A percentile compares a stretch with the other conserved stretches of the same genome.
Conservation (phyloP, 2,329 filamentous ascomycete species). For the Madurella mycetomatis region DNA sequence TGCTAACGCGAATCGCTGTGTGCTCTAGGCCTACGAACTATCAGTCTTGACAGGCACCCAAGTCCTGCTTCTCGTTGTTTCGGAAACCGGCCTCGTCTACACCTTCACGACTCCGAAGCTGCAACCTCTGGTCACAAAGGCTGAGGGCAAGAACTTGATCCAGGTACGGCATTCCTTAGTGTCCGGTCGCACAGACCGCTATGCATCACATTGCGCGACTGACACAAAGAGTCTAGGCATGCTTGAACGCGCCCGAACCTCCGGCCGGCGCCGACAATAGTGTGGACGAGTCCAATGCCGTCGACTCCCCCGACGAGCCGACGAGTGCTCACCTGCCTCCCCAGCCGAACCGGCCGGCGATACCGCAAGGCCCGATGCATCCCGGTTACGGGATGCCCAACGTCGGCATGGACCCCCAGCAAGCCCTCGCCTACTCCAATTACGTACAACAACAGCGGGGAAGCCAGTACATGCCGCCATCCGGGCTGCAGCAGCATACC, state of each 20-base stretch:
- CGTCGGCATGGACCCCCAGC: conserved; percentile 69
- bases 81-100: conserved; percentile 94
- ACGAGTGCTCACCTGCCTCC: conserved; percentile 70
- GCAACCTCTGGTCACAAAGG: conserved; percentile 95
- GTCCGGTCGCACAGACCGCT: not conserved
- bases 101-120: conserved; percentile 98
- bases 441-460: conserved; percentile 73
- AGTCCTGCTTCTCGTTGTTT: conserved; percentile 92
- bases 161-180: conserved; percentile 63
- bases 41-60: conserved; percentile 97
- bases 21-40: conserved; percentile 82
- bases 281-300: conserved; percentile 68
- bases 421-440: conserved; percentile 77
- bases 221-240: conserved; percentile 59
- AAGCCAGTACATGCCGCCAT: conserved; percentile 76
- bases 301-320: conserved; percentile 90
- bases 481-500: conserved; percentile 76
- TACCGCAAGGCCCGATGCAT: conserved; percentile 64
- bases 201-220: not conserved
- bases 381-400: conserved; percentile 54
- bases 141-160: conserved; percentile 98
- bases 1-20: conserved; percentile 18
- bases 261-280: conserved; percentile 75
- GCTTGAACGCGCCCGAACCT: conserved; percentile 92
- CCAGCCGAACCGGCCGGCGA: conserved; percentile 57